These are phyloP conservation scores for Ceratocystis cubensis DNA, from an alignment of 2,329 filamentous ascomycete genomes.

Conservation along the genomic window DNA sequence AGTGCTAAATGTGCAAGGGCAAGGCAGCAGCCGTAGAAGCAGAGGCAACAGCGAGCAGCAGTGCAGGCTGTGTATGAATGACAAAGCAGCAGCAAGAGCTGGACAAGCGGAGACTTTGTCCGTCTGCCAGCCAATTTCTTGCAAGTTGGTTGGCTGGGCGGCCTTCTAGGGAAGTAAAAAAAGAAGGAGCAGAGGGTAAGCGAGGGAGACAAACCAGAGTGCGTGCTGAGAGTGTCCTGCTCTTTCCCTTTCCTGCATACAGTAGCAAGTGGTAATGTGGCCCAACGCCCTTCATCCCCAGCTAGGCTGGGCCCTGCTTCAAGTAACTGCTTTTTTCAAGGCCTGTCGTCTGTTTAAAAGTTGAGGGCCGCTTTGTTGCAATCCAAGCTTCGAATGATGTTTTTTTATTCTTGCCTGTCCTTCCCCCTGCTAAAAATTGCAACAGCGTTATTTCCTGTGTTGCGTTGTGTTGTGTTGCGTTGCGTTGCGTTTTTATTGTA, in stretches of 20 bases:
- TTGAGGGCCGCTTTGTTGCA: conserved; percentile 2
- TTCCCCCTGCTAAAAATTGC: background rate
- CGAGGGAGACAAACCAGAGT: background rate
- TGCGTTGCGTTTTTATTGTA: background rate
- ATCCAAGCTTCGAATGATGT: background rate
- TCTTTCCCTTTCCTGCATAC: background rate
- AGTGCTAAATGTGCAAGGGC: background rate
- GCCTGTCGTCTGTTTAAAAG: conserved; percentile 7
- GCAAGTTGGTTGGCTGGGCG: background rate
- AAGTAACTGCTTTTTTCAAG: background rate
- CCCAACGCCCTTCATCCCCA: background rate
- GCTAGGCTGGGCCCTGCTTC: too few relatives aligned
- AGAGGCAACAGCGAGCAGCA: background rate
- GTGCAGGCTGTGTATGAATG: background rate
- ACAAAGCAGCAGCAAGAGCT: background rate
- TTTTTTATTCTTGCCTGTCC: background rate
- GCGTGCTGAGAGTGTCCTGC: background rate
- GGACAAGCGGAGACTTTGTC: background rate
- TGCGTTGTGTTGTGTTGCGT: background rate
- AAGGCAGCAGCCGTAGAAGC: background rate
- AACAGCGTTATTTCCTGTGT: background rate
- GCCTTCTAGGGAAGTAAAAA: background rate
- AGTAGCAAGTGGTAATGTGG: background rate
- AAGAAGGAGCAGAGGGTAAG: background rate
- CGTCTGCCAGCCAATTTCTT: background rate